phyloP scores from a whole-genome alignment of 108 stramenopile species.

The Phaeodactylum tricornutum region DNA sequence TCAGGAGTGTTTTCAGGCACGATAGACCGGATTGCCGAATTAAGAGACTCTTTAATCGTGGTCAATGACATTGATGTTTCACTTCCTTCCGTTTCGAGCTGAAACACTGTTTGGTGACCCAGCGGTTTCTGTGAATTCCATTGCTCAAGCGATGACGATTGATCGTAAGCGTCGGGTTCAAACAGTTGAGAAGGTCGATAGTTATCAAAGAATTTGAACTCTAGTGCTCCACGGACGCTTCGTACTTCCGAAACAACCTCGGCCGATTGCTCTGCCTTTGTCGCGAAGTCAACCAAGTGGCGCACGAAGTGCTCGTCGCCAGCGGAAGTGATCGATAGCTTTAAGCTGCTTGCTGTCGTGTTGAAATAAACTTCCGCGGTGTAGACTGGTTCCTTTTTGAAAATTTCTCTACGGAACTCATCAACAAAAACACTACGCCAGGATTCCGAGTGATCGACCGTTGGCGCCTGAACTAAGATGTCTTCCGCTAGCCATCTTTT shows the following conservation, averaged over 20 bases:
- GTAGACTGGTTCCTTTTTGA: conserved; percentile 16
- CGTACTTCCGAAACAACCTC: conserved; percentile 9
- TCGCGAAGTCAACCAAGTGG: conserved; percentile 1
- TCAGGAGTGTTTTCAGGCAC: background rate
- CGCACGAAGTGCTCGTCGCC: conserved; percentile 14
- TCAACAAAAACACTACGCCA: conserved; percentile 20
- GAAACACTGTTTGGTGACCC: conserved; percentile 48
- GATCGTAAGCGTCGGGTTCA: conserved; percentile 37
- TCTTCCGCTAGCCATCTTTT: background rate
- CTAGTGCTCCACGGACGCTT: background rate
- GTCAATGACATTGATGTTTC: conserved; percentile 7
- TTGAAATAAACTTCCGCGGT: conserved; percentile 14
- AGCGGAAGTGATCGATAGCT: conserved; percentile 1
- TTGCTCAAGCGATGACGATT: conserved; percentile 37
- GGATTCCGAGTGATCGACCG: conserved; percentile 2
- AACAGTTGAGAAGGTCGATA: background rate
- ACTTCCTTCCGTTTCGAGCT: conserved; percentile 18
- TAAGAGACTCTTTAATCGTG: background rate
- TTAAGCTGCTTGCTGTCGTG: conserved; percentile 15
- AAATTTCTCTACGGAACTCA: conserved; percentile 14
- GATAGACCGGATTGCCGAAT: background rate
- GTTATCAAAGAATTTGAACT: background rate
- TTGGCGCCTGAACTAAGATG: conserved; percentile 1
- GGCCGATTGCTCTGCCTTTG: background rate
- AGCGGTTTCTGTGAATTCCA: conserved; percentile 45